Percentiles rank a stretch among this genome's conserved stretches.
These are phyloP conservation scores for Penicillium fuscoglaucum DNA, from an alignment of 2,329 filamentous ascomycete genomes.

Conservation along the genomic window DNA sequence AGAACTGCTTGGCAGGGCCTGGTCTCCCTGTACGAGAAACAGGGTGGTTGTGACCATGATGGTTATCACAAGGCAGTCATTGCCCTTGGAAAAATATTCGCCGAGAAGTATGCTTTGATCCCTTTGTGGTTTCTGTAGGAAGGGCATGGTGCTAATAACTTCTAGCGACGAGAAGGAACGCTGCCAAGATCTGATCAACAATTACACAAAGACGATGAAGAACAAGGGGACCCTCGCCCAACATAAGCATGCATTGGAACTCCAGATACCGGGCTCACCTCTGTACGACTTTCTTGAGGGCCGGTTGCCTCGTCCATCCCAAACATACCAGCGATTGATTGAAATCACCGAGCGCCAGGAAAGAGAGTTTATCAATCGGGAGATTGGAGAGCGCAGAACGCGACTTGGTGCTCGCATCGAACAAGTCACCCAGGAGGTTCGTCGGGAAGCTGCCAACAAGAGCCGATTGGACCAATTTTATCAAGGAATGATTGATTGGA, in stretches of 20 bases:
- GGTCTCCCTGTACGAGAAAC: slow-evolving; percentile 79
- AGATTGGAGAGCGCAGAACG: slow-evolving; percentile 86
- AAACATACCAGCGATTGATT: slow-evolving; percentile 78
- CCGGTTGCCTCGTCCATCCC: slow-evolving; percentile 73
- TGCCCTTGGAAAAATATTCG: slow-evolving; percentile 72
- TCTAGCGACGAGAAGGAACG: slow-evolving; percentile 58
- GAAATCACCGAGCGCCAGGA: slow-evolving; percentile 84
- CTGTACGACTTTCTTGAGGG: slow-evolving; percentile 83
- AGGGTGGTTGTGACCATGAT: slow-evolving; percentile 66
- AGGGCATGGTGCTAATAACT: slow-evolving; percentile 16
- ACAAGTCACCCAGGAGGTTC: slow-evolving; percentile 83
- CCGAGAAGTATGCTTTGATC: slow-evolving; percentile 54
- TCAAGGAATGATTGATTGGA: slow-evolving; percentile 84
- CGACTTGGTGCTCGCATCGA: slow-evolving; percentile 79
- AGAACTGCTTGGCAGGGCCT: slow-evolving; percentile 90
- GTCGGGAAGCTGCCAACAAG: slow-evolving; percentile 73
- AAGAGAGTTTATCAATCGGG: slow-evolving; percentile 81
- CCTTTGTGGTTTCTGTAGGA: background rate
- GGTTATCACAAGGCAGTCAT: slow-evolving; percentile 73
- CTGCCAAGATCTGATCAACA: slow-evolving; percentile 69
- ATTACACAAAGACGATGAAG: slow-evolving; percentile 73
- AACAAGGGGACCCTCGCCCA: slow-evolving; percentile 70
- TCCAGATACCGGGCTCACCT: slow-evolving; percentile 76
- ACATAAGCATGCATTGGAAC: slow-evolving; percentile 71
- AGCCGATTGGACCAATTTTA: slow-evolving; percentile 82